Conservation (phyloP, 1,139 yeast species). For the Hansenula anomala region DNA sequence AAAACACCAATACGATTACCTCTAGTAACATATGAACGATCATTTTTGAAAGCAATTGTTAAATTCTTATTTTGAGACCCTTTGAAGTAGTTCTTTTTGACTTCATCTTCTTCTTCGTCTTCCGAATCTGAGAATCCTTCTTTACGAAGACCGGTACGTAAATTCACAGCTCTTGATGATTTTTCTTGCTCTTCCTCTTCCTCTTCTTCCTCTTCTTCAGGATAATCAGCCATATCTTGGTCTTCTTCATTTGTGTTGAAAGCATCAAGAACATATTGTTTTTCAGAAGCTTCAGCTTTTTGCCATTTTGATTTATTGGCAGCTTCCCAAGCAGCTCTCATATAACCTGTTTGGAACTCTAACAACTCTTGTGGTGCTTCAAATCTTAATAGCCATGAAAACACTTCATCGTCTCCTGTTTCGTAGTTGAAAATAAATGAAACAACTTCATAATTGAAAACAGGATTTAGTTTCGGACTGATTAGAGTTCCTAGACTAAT, state of each 20-base stretch:
- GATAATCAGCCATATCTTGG: conserved; percentile 26
- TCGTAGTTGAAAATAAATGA: conserved; percentile 64
- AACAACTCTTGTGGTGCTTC: conserved; percentile 33
- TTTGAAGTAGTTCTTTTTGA: conserved; percentile 21
- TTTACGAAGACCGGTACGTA: conserved; percentile 19
- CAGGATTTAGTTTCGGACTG: conserved; percentile 53
- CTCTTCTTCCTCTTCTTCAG: conserved; percentile 25
- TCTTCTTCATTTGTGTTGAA: conserved; percentile 35
- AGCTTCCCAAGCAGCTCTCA: conserved; percentile 58
- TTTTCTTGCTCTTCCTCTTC: conserved; percentile 15
- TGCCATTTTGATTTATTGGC: conserved; percentile 49
- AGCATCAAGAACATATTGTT: conserved; percentile 46
- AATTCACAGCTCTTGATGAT: conserved; percentile 14
- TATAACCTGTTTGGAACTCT: conserved; percentile 47
- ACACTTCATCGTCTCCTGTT: conserved; percentile 31
- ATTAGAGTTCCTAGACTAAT: conserved; percentile 39
- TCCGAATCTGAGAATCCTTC: conserved; percentile 19
- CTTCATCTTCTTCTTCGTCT: conserved; percentile 22
- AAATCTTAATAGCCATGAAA: conserved; percentile 66
- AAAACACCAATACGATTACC: conserved; percentile 81
- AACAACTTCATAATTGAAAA: conserved; percentile 51
- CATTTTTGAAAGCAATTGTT: conserved; percentile 65
- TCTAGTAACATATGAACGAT: conserved; percentile 73
- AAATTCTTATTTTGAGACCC: conserved; percentile 54
- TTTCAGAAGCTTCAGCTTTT: conserved; percentile 35